phyloP scores from a whole-genome alignment of 2,329 filamentous ascomycete species.

The Colletotrichum shisoi region DNA sequence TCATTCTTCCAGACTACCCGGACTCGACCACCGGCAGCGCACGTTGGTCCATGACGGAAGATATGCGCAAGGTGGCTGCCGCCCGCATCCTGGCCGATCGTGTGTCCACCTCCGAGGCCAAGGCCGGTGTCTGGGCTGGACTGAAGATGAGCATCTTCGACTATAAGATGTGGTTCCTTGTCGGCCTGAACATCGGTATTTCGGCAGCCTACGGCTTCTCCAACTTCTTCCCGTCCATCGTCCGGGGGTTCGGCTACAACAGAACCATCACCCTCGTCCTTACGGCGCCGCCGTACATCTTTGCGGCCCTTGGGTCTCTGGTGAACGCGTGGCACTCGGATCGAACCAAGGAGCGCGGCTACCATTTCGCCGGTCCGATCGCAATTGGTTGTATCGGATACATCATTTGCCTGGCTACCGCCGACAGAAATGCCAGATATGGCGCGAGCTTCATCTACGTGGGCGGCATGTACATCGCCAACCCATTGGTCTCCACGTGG shows the following conservation, averaged over 20 bases:
- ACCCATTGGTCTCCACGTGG: conserved; percentile 40
- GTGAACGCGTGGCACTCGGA: conserved; percentile 41
- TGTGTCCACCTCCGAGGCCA: conserved; percentile 41
- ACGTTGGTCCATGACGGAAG: conserved; percentile 42
- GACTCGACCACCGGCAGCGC: conserved; percentile 42
- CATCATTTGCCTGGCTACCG: conserved; percentile 41
- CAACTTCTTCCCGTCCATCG: conserved; percentile 43
- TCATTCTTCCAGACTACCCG: conserved; percentile 43
- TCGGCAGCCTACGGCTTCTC: conserved; percentile 41
- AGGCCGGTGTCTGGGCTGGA: conserved; percentile 41
- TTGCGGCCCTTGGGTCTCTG: conserved; percentile 40
- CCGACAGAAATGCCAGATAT: conserved; percentile 40
- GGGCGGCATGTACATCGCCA: conserved; percentile 38
- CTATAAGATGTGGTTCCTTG: conserved; percentile 42
- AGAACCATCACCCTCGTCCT: conserved; percentile 41
- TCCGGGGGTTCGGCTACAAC: conserved; percentile 41
- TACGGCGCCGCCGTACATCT: conserved; percentile 42
- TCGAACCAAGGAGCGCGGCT: conserved; percentile 40
- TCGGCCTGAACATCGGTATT: conserved; percentile 41
- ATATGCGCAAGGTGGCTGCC: conserved; percentile 42
- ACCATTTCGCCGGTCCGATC: conserved; percentile 40
- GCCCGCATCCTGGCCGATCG: conserved; percentile 42
- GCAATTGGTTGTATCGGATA: conserved; percentile 42
- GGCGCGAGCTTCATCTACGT: conserved; percentile 42
- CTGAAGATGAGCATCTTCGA: conserved; percentile 42